Percentiles rank a stretch among this genome's conserved stretches.
Evolutionary conservation across 805 yeast species (phyloP).

Genomic region (Metschnikowia reukaufii): DNA sequence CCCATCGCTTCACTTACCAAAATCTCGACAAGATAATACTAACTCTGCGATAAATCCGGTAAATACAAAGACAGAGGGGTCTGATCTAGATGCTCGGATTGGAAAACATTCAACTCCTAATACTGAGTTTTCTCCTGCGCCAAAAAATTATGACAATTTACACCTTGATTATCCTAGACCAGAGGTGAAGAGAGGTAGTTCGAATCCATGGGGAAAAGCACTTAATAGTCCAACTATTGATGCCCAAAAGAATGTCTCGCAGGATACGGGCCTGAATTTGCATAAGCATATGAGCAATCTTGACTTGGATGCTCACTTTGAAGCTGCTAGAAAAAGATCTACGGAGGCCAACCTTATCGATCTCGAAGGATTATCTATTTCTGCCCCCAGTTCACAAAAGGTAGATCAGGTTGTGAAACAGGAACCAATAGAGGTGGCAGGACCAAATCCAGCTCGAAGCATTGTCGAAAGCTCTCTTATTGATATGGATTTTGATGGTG

Average conservation of each 20-base stretch:
- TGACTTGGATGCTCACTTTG: slow-evolving; percentile 3
- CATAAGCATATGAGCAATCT: slow-evolving; percentile 7
- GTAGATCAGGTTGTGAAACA: neutral
- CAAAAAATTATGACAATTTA: neutral
- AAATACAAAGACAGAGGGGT: neutral
- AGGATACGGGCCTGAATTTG: slow-evolving; percentile 5
- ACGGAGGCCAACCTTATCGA: slow-evolving; percentile 8
- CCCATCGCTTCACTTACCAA: neutral
- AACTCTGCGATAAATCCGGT: neutral
- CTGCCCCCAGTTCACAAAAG: neutral
- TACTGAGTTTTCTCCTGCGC: neutral
- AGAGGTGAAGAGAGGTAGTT: slow-evolving; percentile 10
- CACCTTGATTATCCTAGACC: neutral
- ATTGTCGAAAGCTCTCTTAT: slow-evolving; percentile 13
- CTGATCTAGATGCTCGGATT: neutral
- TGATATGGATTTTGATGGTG: slow-evolving; percentile 25
- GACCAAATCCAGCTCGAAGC: slow-evolving; percentile 1
- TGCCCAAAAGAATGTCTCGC: neutral
- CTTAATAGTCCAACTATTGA: slow-evolving; percentile 6
- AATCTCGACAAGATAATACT: neutral
- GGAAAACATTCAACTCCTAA: neutral
- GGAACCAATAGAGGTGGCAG: neutral
- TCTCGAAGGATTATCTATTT: slow-evolving; percentile 1
- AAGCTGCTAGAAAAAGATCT: neutral
- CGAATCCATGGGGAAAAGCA: slow-evolving; percentile 20